Evolutionary conservation across 768 basidiomycete genomes (phyloP).

Genomic region (Omphalotus guepiniiformis): DNA sequence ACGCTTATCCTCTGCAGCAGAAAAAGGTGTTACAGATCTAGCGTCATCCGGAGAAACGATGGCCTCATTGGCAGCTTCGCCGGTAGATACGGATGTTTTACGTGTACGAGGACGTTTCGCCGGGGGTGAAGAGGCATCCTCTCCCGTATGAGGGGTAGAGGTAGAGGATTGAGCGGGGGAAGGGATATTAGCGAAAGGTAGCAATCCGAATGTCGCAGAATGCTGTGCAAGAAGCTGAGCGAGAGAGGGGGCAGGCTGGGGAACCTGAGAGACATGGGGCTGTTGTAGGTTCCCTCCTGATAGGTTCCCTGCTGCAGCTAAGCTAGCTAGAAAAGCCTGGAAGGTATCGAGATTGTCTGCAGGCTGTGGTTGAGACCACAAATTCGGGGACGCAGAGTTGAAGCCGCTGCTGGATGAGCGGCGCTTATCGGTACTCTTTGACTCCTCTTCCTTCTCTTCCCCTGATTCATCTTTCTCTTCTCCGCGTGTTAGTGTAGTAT

Average conservation of each 20-base stretch:
- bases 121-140: constrained; percentile 22
- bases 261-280: constrained; percentile 25
- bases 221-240: constrained; percentile 64
- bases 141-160: constrained; percentile 15
- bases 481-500: constrained; percentile 23
- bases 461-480: constrained; percentile 34
- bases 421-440: constrained; percentile 42
- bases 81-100: constrained; percentile 39
- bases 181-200: constrained; percentile 12
- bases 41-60: constrained; percentile 18
- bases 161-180: constrained; percentile 17
- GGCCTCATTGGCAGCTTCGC: no score
- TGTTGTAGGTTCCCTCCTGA: no score
- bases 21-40: constrained; percentile 23
- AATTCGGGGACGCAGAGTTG: constrained; percentile 32
- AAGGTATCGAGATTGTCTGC: constrained; percentile 38
- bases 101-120: constrained; percentile 57
- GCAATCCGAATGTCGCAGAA: neutral
- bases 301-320: constrained; percentile 38
- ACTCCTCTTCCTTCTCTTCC: constrained; percentile 43
- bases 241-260: constrained; percentile 38
- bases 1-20: constrained; percentile 84
- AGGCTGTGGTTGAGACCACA: constrained; percentile 27
- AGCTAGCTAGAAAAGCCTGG: constrained; percentile 34
- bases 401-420: constrained; percentile 52